Evolutionary conservation across 495 filamentous ascomycete genomes (phyloP).

Genomic region (Aspergillus diversus): DNA sequence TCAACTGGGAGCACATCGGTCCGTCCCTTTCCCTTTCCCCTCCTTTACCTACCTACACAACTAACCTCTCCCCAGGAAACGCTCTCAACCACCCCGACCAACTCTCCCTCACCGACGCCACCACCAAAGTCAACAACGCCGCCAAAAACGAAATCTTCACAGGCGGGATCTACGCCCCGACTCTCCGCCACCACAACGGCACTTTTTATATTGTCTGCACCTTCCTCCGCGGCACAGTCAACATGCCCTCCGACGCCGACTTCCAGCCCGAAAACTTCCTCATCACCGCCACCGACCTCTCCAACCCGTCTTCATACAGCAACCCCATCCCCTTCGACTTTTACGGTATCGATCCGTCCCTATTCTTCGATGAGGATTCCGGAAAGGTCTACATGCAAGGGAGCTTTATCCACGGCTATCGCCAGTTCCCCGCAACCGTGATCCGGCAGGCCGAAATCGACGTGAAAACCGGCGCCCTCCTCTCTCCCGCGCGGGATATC

Average conservation of each 20-base stretch:
- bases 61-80: no score
- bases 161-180: conserved; percentile 32
- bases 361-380: conserved; percentile 33
- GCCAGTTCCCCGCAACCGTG: neutral
- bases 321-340: conserved; percentile 37
- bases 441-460: conserved; percentile 4
- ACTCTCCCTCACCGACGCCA: conserved; percentile 1
- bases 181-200: conserved; percentile 31
- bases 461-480: neutral
- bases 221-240: conserved; percentile 22
- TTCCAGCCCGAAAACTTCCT: conserved; percentile 5
- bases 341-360: conserved; percentile 30
- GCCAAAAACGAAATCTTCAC: conserved; percentile 1
- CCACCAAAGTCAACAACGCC: conserved; percentile 4
- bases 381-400: conserved; percentile 27
- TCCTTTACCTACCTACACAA: no score
- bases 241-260: conserved; percentile 7
- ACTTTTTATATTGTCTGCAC: conserved; percentile 48
- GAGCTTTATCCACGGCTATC: conserved; percentile 19
- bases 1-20: conserved; percentile 15
- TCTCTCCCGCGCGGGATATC: neutral
- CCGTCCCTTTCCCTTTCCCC: no score
- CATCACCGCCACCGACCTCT: conserved; percentile 4
- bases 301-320: conserved; percentile 7
- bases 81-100: conserved; percentile 8